These are phyloP conservation scores for Populus euphratica DNA, from an alignment of 345 rosid species.

Conservation along the genomic window DNA sequence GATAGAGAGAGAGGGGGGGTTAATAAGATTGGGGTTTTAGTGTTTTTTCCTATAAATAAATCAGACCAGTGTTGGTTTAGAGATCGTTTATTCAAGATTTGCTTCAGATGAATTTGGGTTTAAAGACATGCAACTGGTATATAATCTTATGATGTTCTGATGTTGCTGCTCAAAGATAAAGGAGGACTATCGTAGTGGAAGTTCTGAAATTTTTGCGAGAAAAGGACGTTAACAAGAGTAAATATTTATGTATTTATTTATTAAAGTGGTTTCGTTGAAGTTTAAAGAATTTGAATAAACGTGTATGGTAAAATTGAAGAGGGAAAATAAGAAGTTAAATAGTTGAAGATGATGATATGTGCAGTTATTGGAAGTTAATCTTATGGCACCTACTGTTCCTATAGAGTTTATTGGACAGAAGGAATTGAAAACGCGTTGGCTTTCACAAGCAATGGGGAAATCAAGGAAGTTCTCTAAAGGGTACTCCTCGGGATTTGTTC, in stretches of 20 bases:
- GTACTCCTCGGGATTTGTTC: constrained; percentile 55
- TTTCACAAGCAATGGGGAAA: constrained; percentile 58
- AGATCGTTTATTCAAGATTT: not conserved
- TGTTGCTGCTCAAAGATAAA: not conserved
- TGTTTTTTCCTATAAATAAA: not conserved
- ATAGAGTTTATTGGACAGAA: constrained; percentile 58
- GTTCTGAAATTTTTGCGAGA: not conserved
- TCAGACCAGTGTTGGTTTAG: not conserved
- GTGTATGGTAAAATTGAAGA: not conserved
- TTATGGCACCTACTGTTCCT: constrained; percentile 63
- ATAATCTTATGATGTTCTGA: not conserved
- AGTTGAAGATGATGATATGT: constrained; percentile 45
- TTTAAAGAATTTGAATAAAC: not conserved
- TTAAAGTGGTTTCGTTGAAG: not conserved
- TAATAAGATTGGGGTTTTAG: not conserved
- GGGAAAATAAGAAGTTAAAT: not conserved
- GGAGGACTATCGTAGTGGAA: not conserved
- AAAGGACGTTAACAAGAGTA: not conserved
- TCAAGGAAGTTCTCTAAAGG: constrained; percentile 63
- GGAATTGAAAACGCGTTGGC: constrained; percentile 33
- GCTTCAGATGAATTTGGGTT: not conserved
- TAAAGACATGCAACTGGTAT: not conserved
- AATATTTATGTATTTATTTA: not conserved
- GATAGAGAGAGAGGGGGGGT: not conserved
- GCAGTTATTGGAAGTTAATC: constrained; percentile 42